These are phyloP conservation scores for Tetradesmus obliquus DNA, from an alignment of 139 green algal species.

Conservation along the genomic window DNA sequence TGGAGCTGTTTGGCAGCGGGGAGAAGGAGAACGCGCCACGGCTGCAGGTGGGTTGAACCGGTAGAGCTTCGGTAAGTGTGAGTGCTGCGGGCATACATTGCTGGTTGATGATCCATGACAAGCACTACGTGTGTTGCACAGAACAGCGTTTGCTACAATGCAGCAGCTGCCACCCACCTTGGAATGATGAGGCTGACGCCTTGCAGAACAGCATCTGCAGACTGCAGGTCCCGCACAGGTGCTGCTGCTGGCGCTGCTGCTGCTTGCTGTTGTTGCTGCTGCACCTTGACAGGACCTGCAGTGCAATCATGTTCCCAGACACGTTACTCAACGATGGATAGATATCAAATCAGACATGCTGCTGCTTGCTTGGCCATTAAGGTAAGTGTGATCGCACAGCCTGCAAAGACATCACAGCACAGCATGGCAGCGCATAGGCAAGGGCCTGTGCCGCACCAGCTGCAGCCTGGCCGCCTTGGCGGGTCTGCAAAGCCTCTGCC, in stretches of 20 bases:
- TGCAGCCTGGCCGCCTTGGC: background rate
- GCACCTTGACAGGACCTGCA: background rate
- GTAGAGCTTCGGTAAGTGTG: background rate
- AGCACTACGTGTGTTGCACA: background rate
- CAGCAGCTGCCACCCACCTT: slow-evolving; percentile 4
- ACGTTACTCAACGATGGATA: background rate
- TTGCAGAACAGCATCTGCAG: slow-evolving; percentile 25
- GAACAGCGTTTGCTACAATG: background rate
- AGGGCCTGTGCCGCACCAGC: background rate
- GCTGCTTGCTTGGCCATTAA: too few relatives aligned
- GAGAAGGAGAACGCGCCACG: slow-evolving; percentile 69
- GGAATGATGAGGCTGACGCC: slow-evolving; percentile 8
- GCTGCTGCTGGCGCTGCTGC: slow-evolving; percentile 3
- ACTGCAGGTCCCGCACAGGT: slow-evolving; percentile 9
- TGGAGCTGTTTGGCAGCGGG: slow-evolving; percentile 78
- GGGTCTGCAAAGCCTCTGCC: background rate
- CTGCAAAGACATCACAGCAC: background rate
- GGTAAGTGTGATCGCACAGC: too few relatives aligned
- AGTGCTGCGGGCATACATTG: background rate
- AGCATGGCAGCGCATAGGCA: background rate
- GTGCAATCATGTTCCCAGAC: background rate
- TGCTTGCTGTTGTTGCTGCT: slow-evolving; percentile 3
- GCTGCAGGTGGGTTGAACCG: slow-evolving; percentile 63
- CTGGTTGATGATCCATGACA: background rate
- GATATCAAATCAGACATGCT: background rate